Evolutionary conservation across 495 filamentous ascomycete species (phyloP).

Genomic region (Glutinoglossum americanum): DNA sequence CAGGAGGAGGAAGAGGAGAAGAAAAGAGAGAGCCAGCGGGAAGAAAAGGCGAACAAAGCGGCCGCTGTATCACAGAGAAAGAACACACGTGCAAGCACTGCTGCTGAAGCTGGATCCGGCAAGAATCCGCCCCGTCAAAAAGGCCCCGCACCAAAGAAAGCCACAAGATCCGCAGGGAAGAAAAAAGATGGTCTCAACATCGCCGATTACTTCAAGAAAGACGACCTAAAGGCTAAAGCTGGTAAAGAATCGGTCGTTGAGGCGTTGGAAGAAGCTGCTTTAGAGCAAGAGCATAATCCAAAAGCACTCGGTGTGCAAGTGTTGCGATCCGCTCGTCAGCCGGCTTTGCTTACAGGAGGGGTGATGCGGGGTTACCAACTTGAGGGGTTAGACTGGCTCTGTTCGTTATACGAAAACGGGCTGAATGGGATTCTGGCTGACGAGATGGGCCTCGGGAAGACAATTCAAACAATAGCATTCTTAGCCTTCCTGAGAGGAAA

Average conservation of each 20-base stretch:
- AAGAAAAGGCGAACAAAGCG: slow-evolving; percentile 19
- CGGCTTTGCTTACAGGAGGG: slow-evolving; percentile 63
- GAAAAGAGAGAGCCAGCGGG: slow-evolving; percentile 14
- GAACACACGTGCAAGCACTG: slow-evolving; percentile 6
- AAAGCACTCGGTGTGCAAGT: slow-evolving; percentile 53
- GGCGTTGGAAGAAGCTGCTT: slow-evolving; percentile 30
- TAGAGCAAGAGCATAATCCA: slow-evolving; percentile 33
- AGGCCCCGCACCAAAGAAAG: slow-evolving; percentile 8
- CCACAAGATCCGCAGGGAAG: neutral
- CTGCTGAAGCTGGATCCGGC: slow-evolving; percentile 3
- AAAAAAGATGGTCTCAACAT: slow-evolving; percentile 23
- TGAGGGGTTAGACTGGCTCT: slow-evolving; percentile 85
- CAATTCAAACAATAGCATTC: slow-evolving; percentile 79
- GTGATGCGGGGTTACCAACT: slow-evolving; percentile 88
- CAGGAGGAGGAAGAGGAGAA: slow-evolving; percentile 24
- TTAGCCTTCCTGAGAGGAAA: slow-evolving; percentile 77
- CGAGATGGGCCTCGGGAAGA: slow-evolving; percentile 96
- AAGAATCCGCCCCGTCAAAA: slow-evolving; percentile 8
- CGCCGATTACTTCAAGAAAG: slow-evolving; percentile 35
- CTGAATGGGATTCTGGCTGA: slow-evolving; percentile 89
- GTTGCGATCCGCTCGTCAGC: slow-evolving; percentile 62
- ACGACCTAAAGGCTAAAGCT: slow-evolving; percentile 26
- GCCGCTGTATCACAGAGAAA: slow-evolving; percentile 16
- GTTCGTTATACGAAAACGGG: slow-evolving; percentile 71
- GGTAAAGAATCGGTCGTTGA: slow-evolving; percentile 29